phyloP scores from a whole-genome alignment of 768 basidiomycete genomes.

The Hemileccinum rubropunctum region DNA sequence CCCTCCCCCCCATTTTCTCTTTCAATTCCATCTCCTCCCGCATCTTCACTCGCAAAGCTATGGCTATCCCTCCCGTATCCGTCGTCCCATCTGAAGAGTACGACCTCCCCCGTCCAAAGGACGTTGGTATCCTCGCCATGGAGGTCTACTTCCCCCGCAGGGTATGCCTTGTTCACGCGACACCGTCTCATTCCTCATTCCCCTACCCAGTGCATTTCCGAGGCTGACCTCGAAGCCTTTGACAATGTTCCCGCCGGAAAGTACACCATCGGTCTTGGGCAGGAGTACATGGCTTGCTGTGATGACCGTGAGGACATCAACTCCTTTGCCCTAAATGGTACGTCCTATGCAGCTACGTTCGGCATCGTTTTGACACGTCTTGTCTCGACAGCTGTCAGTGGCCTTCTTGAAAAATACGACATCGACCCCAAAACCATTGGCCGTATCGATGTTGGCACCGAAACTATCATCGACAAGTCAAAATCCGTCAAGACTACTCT shows the following conservation, averaged over 20 bases:
- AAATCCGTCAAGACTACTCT: conserved; percentile 98
- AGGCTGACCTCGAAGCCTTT: conserved; percentile 90
- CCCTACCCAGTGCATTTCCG: conserved; percentile 78
- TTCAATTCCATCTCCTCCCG: not conserved
- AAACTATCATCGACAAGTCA: conserved; percentile 99
- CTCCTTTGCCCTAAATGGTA: conserved; percentile 93
- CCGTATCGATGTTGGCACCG: conserved; percentile 96
- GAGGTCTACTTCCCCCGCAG: conserved; percentile 95
- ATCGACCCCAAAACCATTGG: conserved; percentile 96
- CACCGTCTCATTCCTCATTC: conserved; percentile 7
- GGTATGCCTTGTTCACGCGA: conserved; percentile 44
- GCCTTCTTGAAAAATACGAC: conserved; percentile 90
- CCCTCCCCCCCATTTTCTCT: not conserved
- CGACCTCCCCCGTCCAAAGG: conserved; percentile 63
- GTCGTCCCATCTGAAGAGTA: conserved; percentile 9
- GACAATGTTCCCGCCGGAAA: conserved; percentile 95
- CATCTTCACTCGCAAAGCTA: conserved; percentile 3
- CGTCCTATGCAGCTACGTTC: conserved; percentile 21
- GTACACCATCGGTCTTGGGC: conserved; percentile 98
- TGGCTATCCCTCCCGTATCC: conserved; percentile 25
- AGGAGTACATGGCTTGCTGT: conserved; percentile 97
- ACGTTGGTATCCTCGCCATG: conserved; percentile 91
- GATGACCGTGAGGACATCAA: conserved; percentile 99
- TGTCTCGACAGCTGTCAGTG: conserved; percentile 67
- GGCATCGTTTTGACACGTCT: not conserved